Conservation (phyloP, 495 filamentous ascomycete species). For the Lindgomyces ingoldianus region DNA sequence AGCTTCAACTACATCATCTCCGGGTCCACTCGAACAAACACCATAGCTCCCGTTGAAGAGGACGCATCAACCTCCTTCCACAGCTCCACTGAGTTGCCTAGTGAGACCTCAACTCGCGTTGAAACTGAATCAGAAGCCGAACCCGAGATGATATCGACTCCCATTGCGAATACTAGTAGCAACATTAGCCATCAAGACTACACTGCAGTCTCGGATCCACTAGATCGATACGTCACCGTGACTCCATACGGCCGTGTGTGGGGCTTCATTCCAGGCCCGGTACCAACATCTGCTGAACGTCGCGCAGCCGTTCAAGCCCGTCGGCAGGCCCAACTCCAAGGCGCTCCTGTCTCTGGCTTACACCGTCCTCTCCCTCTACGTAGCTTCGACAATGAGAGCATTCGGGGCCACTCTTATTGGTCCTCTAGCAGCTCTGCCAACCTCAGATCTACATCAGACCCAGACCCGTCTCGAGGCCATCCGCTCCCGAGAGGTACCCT, state of each 20-base stretch:
- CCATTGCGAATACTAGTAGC: background rate
- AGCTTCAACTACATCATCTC: background rate
- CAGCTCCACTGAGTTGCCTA: background rate
- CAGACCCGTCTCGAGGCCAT: background rate
- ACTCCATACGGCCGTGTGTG: background rate
- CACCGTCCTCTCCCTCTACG: constrained; percentile 3
- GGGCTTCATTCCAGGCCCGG: background rate
- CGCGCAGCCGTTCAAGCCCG: background rate
- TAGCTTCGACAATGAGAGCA: background rate
- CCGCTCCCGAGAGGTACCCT: background rate
- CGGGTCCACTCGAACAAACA: background rate
- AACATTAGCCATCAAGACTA: background rate
- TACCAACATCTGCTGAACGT: constrained; percentile 1
- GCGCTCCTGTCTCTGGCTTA: background rate
- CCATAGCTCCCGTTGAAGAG: background rate
- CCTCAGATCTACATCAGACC: background rate
- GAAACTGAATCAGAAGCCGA: no score
- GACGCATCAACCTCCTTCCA: background rate
- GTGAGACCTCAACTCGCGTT: background rate
- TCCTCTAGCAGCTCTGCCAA: background rate
- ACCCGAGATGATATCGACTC: no score
- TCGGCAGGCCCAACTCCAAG: background rate
- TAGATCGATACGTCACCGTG: background rate
- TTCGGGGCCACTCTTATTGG: background rate
- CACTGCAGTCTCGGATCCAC: background rate